A percentile compares a stretch with the other conserved stretches of the same genome.
phyloP scores from a whole-genome alignment of 768 basidiomycete genomes.

The Lentinula boryana region DNA sequence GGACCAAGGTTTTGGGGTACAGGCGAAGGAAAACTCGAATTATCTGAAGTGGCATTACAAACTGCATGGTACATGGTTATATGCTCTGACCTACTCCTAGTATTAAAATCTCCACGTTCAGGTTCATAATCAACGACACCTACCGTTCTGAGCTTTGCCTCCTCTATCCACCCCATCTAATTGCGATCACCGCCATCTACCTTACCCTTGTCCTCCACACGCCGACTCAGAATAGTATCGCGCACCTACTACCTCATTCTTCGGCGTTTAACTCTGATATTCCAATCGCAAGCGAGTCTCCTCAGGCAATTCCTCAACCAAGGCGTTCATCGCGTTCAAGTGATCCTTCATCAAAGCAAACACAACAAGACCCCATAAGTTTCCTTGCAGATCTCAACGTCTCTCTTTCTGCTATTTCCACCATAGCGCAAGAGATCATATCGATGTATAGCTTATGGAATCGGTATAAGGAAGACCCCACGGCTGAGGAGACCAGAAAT shows the following conservation, averaged over 20 bases:
- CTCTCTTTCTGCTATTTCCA: slow-evolving; percentile 72
- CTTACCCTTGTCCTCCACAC: slow-evolving; percentile 75
- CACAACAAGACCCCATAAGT: slow-evolving; percentile 58
- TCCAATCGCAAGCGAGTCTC: slow-evolving; percentile 10
- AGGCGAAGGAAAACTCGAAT: slow-evolving; percentile 71
- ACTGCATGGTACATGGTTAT: slow-evolving; percentile 76
- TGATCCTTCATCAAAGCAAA: slow-evolving; percentile 18
- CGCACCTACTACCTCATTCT: slow-evolving; percentile 29
- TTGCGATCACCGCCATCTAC: slow-evolving; percentile 89
- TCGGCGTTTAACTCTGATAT: slow-evolving; percentile 12
- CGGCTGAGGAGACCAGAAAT: slow-evolving; percentile 21
- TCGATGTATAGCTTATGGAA: slow-evolving; percentile 89
- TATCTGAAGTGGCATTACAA: slow-evolving; percentile 75
- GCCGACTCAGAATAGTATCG: slow-evolving; percentile 41
- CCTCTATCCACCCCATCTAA: slow-evolving; percentile 91
- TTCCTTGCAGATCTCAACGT: slow-evolving; percentile 88
- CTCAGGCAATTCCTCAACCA: slow-evolving; percentile 27
- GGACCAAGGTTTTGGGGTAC: slow-evolving; percentile 75
- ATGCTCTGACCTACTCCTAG: neutral
- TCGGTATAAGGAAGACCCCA: slow-evolving; percentile 62
- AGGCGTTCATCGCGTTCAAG: slow-evolving; percentile 53
- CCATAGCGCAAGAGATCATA: slow-evolving; percentile 88
- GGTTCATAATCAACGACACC: slow-evolving; percentile 96
- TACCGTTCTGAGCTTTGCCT: slow-evolving; percentile 91
- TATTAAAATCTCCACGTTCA: slow-evolving; percentile 19